Evolutionary conservation across 306 rosid species (phyloP).

Genomic region (Luffa acutangula): DNA sequence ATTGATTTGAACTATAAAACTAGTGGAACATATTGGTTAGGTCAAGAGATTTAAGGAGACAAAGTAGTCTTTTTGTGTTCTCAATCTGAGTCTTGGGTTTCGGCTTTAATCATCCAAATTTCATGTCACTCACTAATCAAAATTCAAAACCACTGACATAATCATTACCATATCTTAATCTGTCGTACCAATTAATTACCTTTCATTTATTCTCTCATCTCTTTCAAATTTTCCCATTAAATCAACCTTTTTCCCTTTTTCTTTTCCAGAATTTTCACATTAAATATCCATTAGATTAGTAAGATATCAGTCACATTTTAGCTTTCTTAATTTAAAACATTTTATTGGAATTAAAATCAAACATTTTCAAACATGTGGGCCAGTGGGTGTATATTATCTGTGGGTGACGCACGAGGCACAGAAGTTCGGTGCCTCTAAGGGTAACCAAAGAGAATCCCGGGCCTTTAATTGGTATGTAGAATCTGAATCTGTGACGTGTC

Average conservation of each 20-base stretch:
- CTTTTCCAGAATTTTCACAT: not conserved
- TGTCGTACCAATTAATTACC: not conserved
- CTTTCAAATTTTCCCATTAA: not conserved
- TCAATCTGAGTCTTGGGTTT: not conserved
- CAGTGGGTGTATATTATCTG: not conserved
- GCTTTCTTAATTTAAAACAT: no score
- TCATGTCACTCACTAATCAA: not conserved
- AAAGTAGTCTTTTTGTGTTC: not conserved
- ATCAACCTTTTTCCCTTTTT: not conserved
- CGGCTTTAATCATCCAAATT: not conserved
- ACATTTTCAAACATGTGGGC: not conserved
- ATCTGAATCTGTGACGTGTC: slow-evolving; percentile 10
- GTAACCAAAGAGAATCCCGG: not conserved
- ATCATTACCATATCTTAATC: not conserved
- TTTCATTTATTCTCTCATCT: not conserved
- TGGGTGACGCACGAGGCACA: not conserved
- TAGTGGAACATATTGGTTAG: not conserved
- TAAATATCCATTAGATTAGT: no score
- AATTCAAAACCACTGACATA: not conserved
- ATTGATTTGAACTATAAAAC: not conserved
- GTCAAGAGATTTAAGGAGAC: not conserved
- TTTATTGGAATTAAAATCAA: not conserved
- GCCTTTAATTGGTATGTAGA: not conserved
- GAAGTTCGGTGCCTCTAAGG: not conserved
- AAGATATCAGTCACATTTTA: not conserved